Evolutionary conservation across 1,139 yeast species (phyloP).

Genomic region (Candida tropicalis): DNA sequence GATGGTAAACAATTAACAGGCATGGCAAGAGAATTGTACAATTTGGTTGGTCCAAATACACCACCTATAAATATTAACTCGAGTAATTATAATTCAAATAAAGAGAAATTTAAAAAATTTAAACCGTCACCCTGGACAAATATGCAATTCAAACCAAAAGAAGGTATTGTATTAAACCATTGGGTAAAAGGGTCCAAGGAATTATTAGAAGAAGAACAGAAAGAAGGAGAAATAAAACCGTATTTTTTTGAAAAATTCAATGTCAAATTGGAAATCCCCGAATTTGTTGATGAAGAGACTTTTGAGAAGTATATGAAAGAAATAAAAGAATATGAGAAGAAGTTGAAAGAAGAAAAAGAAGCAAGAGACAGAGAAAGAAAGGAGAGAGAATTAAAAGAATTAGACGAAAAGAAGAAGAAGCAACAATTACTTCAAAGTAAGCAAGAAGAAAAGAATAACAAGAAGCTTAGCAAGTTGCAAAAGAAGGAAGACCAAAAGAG

Average conservation of each 20-base stretch:
- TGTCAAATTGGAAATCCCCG: conserved; percentile 69
- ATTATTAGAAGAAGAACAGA: conserved; percentile 28
- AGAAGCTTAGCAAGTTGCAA: conserved; percentile 2
- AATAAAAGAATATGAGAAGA: conserved; percentile 33
- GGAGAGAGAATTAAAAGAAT: conserved; percentile 18
- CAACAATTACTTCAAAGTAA: conserved; percentile 13
- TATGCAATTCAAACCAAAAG: conserved; percentile 54
- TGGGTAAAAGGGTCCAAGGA: conserved; percentile 85
- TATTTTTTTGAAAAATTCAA: conserved; percentile 79
- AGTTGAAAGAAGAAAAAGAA: conserved; percentile 19
- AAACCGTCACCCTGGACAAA: conserved; percentile 85
- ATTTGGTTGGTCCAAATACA: conserved; percentile 86
- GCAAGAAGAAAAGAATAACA: conserved; percentile 16
- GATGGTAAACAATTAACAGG: conserved; percentile 53
- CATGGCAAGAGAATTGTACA: conserved; percentile 88
- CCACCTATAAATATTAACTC: conserved; percentile 76
- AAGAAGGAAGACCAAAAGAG: conserved; percentile 4
- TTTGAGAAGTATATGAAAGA: conserved; percentile 53
- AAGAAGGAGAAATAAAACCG: conserved; percentile 46
- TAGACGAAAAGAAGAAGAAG: conserved; percentile 10
- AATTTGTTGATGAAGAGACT: conserved; percentile 64
- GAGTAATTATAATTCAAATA: conserved; percentile 52
- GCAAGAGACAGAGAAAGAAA: conserved; percentile 27
- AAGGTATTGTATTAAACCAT: conserved; percentile 62
- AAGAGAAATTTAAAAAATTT: conserved; percentile 65